A percentile compares a stretch with the other conserved stretches of the same genome.
phyloP scores from a whole-genome alignment of 257 asterid species.

The Osmanthus fragrans region DNA sequence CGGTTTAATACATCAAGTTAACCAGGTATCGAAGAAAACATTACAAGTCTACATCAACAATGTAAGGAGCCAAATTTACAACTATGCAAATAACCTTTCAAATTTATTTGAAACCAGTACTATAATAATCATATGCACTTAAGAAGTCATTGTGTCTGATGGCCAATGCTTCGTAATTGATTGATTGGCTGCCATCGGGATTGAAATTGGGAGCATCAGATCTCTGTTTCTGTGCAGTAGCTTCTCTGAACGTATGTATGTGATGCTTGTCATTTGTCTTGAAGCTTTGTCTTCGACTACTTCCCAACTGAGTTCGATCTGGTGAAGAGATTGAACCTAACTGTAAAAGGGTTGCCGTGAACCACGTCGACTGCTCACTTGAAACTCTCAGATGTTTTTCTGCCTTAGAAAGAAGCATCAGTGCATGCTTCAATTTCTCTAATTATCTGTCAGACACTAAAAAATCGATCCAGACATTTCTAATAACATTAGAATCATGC shows the following conservation, averaged over 20 bases:
- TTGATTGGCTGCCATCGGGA: slow-evolving; percentile 32
- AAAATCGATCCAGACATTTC: slow-evolving; percentile 23
- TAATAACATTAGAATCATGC: not conserved
- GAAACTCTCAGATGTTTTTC: slow-evolving; percentile 90
- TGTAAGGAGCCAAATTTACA: no score
- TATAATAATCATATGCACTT: no score
- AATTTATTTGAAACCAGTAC: no score
- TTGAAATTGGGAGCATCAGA: slow-evolving; percentile 32
- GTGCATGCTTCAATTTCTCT: slow-evolving; percentile 78
- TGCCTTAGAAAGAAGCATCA: slow-evolving; percentile 84
- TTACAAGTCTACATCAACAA: no score
- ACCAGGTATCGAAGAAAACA: no score
- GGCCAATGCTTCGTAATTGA: slow-evolving; percentile 21
- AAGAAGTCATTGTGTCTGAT: slow-evolving; percentile 33
- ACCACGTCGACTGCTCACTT: slow-evolving; percentile 93
- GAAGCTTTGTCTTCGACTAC: slow-evolving; percentile 77
- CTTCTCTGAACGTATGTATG: slow-evolving; percentile 48
- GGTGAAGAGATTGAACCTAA: slow-evolving; percentile 77
- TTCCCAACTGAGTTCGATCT: slow-evolving; percentile 70
- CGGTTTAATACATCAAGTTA: no score
- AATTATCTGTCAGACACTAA: slow-evolving; percentile 82
- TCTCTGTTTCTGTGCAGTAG: slow-evolving; percentile 42
- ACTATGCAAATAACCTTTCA: no score
- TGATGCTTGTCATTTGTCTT: slow-evolving; percentile 72
- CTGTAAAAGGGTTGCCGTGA: slow-evolving; percentile 92